A percentile compares a stretch with the other conserved stretches of the same genome.
phyloP scores from a whole-genome alignment of 2,329 filamentous ascomycete species.

The Botrytis pseudocinerea region DNA sequence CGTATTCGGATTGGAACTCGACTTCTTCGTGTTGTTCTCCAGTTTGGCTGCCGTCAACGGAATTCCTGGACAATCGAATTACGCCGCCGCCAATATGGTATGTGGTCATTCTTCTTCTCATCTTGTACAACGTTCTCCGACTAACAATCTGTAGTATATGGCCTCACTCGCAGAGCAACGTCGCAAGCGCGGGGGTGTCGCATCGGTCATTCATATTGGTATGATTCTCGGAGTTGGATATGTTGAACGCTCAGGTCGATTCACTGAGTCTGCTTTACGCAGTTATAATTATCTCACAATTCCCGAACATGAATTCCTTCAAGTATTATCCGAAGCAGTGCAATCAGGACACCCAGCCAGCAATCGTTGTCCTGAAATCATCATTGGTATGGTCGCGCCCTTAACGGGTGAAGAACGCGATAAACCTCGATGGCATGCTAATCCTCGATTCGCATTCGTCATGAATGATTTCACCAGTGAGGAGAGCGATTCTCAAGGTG shows the following conservation, averaged over 20 bases:
- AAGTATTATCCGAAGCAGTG: slow-evolving; percentile 47
- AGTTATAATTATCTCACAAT: slow-evolving; percentile 23
- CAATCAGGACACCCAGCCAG: slow-evolving; percentile 35
- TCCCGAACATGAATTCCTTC: slow-evolving; percentile 45
- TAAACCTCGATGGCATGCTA: slow-evolving; percentile 11
- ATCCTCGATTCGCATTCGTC: slow-evolving; percentile 10
- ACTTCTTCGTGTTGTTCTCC: slow-evolving; percentile 48
- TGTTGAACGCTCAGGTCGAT: slow-evolving; percentile 29
- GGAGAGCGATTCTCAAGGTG: neutral
- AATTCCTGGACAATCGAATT: slow-evolving; percentile 42
- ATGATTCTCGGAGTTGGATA: slow-evolving; percentile 48
- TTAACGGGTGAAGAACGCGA: slow-evolving; percentile 6
- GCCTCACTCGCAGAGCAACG: slow-evolving; percentile 46
- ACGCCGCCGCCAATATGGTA: slow-evolving; percentile 45
- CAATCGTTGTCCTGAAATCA: slow-evolving; percentile 12
- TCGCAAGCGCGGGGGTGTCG: slow-evolving; percentile 45
- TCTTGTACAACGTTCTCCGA: neutral
- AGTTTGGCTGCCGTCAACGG: slow-evolving; percentile 42
- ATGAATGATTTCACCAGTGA: neutral
- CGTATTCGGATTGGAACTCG: slow-evolving; percentile 40
- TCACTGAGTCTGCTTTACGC: neutral
- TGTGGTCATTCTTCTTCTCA: neutral
- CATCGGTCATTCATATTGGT: slow-evolving; percentile 54
- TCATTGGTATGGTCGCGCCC: slow-evolving; percentile 13
- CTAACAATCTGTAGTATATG: slow-evolving; percentile 41